Evolutionary conservation across 1,284 basidiomycete species (phyloP).

Genomic region (Rhodotorula glutinis): DNA sequence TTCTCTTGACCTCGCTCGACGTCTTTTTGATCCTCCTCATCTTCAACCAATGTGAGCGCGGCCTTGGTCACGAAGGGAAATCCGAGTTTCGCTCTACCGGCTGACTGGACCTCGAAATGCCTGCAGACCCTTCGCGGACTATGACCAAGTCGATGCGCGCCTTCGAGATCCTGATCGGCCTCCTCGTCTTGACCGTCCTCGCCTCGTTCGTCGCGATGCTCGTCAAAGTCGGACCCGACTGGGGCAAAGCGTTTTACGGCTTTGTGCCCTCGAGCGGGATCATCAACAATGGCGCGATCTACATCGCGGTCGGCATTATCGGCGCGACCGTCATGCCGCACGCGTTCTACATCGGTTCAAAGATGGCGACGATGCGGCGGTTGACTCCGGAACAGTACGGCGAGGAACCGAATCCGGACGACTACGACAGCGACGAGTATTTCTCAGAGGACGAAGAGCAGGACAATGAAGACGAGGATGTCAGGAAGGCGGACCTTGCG

Average conservation of each 20-base stretch:
- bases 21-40: conserved; percentile 65
- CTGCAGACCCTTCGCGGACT: conserved; percentile 36
- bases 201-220: conserved; percentile 79
- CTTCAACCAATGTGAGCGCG: conserved; percentile 47
- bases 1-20: conserved; percentile 76
- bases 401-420: conserved; percentile 8
- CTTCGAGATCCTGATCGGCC: conserved; percentile 69
- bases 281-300: conserved; percentile 64
- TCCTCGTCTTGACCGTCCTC: conserved; percentile 69
- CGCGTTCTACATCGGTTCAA: conserved; percentile 66
- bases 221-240: conserved; percentile 67
- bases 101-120: too few relatives aligned
- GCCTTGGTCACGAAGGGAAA: not conserved
- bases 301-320: conserved; percentile 69
- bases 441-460: conserved; percentile 13
- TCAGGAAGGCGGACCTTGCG: not conserved
- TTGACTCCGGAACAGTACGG: conserved; percentile 41
- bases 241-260: conserved; percentile 78
- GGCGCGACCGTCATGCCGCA: conserved; percentile 90
- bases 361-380: conserved; percentile 73
- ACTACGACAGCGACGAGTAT: conserved; percentile 4
- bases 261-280: conserved; percentile 69
- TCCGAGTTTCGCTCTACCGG: too few relatives aligned
- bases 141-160: conserved; percentile 46
- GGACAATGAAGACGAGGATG: conserved; percentile 4